phyloP scores from a whole-genome alignment of 495 filamentous ascomycete genomes.

The Neurospora sp. region DNA sequence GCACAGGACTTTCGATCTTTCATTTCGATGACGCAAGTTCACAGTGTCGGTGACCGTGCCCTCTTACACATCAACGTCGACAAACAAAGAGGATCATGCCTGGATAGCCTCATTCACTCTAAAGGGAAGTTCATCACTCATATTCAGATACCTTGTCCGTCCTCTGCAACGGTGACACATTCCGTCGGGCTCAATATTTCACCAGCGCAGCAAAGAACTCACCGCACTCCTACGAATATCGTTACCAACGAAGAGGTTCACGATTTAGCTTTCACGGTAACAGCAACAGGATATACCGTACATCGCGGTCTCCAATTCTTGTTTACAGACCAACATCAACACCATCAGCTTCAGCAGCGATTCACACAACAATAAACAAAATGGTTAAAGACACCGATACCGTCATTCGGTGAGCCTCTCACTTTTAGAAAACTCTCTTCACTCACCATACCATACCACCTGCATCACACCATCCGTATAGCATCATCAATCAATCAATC shows the following conservation, averaged over 20 bases:
- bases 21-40: background rate
- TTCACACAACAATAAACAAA: background rate
- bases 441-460: background rate
- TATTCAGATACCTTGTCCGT: background rate
- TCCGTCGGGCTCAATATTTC: background rate
- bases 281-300: background rate
- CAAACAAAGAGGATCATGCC: background rate
- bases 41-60: background rate
- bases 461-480: background rate
- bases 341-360: background rate
- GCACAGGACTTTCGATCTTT: background rate
- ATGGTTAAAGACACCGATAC: conserved; percentile 8
- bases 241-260: background rate
- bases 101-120: background rate
- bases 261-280: background rate
- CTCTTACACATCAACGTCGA: background rate
- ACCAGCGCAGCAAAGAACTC: background rate
- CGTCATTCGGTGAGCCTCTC: conserved; percentile 2
- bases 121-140: background rate
- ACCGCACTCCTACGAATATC: no score
- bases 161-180: background rate
- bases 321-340: background rate
- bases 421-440: background rate
- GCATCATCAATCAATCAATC: no score
- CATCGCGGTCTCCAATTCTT: background rate